Base-by-base conservation (phyloP, 2,329 filamentous ascomycete species). In the Penicillium sp. region DNA sequence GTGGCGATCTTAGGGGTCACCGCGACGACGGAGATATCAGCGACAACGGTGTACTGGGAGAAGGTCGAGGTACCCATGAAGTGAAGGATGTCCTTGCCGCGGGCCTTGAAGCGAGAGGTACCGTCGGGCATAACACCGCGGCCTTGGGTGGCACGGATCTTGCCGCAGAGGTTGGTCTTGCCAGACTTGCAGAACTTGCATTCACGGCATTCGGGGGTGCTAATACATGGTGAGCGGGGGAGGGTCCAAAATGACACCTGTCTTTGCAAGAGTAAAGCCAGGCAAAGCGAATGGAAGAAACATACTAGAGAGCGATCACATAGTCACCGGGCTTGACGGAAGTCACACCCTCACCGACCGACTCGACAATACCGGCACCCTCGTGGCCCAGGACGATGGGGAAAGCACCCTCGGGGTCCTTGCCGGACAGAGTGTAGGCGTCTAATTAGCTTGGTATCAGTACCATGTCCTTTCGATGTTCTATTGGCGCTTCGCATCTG, bases 121-220 rank as follows among this genome's bases (percentile, higher is more conserved):
- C 94, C 94, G 78, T 99, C 95, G 58, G 95, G 95, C 93, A 99
- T 96, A 69, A 97, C 87, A 73, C 95, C 95, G 79, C 88, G 90
- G 71, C 95, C 95, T 82, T 99, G 95, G 46, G 95, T 98, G 47
- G 92, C 91, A 71, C 95, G 89, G 79, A 99, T 99, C 87, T 98
- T 98, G 78, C 95, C 95, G 82, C 94, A 98, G 59, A 98, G 89
- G 81, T 98, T 96, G 72, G 94, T 98, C 88, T 99, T 99, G 81
- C 94, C 95, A 43, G 94, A 98, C 80, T 92, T 95, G 89, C 95
- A 99, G 86, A 98, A 98, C 83, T 98, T 98, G 88, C 95, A 99
- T 79, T 98, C 94, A 69, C 87, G 84, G 83, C 95, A 98, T 82
- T 98, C 94, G 66, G 95, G 95, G 49, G 93, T 98, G 84, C 92